Base-by-base conservation (phyloP, 257 asterid species). In the Coffea eugenioides region DNA sequence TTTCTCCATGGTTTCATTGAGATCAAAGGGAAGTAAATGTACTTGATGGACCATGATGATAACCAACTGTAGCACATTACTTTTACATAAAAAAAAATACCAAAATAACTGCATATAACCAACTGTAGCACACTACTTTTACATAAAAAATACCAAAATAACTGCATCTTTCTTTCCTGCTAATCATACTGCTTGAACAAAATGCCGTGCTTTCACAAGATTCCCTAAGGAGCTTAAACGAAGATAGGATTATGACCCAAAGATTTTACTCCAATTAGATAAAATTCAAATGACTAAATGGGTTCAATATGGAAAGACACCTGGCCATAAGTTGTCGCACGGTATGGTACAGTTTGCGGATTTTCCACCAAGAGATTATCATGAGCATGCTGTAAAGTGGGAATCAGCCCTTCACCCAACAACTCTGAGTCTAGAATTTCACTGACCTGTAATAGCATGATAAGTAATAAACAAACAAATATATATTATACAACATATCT, bases 371-470 rank as follows among this genome's bases (percentile, higher is more conserved):
- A 85, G 62, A 95, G 90, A 71, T 93, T 85, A 83, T 95, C 99
- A 85, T 95, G 98, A 39, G 99, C 99, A 86, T 95, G 98, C 84
- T 95, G 99, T 71, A 95, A 85, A 79, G 97, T 93, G 71, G 99
- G 99, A 83, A 95, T 95, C 73, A 95, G 86, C 83, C 99, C 99
- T 91, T 95, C 99, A 43, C 98, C 98, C 86, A 95, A 83, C 76
- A 95, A 91, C 85, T 95, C 99, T 2, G 98, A 93, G 82, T 95
- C 98, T 31, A 95, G 88, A 80, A 95, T 95, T 90, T 95, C 98
- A 66, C 98, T 95, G 45, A 93, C 97, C 99, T 95, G 93, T 79
- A 86, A 71, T 72, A 51, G 57, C 25, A 78, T 74, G 80, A 71
- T 69, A 71, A 23, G 69, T 21, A 51, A 48, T 25, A 64, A 49